Conservation (phyloP, 495 filamentous ascomycete genomes). For the Cairneyella variabilis region DNA sequence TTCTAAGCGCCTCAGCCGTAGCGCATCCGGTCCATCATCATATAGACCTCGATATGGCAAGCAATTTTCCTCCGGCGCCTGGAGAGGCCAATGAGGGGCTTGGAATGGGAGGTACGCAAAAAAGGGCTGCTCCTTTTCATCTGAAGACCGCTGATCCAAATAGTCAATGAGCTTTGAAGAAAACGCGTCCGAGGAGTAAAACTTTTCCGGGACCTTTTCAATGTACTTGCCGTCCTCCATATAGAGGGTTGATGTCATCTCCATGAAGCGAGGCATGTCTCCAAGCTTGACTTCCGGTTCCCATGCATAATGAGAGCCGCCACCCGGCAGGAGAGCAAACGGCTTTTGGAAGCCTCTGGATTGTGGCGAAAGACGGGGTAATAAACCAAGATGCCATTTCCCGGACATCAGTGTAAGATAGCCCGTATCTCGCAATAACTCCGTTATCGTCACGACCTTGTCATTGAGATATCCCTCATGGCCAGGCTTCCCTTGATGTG, state of each 20-base stretch:
- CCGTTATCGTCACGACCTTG: constrained; percentile 55
- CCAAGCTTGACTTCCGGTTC: no score
- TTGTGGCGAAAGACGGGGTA: constrained; percentile 35
- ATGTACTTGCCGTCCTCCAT: background rate
- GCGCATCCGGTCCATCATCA: constrained; percentile 51
- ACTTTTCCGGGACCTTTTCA: constrained; percentile 45
- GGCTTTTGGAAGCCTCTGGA: constrained; percentile 40
- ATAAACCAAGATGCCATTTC: constrained; percentile 55
- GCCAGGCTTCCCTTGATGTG: constrained; percentile 46
- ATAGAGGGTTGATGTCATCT: background rate
- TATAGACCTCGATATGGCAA: constrained; percentile 39
- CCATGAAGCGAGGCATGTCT: no score
- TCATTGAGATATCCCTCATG: constrained; percentile 66
- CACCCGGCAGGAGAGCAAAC: constrained; percentile 41
- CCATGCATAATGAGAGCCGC: constrained; percentile 3
- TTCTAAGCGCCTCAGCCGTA: constrained; percentile 46
- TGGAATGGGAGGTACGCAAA: constrained; percentile 60
- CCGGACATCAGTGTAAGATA: constrained; percentile 61
- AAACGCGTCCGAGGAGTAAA: constrained; percentile 54
- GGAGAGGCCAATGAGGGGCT: constrained; percentile 62
- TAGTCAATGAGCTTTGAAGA: constrained; percentile 50
- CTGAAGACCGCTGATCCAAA: constrained; percentile 46
- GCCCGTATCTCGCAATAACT: constrained; percentile 56
- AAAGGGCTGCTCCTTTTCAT: constrained; percentile 47
- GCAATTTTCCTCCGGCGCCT: constrained; percentile 32